Evolutionary conservation across 2,329 filamentous ascomycete genomes (phyloP).

Genomic region (Xylaria sp.): DNA sequence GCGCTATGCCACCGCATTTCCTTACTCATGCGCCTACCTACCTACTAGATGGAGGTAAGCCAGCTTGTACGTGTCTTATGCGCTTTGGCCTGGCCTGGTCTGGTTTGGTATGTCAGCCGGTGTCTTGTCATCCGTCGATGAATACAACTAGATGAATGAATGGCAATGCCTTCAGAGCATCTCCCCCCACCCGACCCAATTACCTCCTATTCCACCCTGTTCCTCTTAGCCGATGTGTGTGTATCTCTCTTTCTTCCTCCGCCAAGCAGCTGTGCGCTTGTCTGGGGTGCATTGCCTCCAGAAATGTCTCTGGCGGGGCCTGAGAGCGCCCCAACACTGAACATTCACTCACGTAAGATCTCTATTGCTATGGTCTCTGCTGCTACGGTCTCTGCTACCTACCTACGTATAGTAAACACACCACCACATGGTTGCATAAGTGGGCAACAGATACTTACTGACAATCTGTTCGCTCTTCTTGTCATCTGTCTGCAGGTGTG

Average conservation of each 20-base stretch:
- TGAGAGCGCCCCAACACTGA: no score
- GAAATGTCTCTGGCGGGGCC: background rate
- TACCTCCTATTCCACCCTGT: background rate
- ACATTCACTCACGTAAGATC: background rate
- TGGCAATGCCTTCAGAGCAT: background rate
- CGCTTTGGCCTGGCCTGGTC: slow-evolving; percentile 2
- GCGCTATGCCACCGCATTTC: background rate
- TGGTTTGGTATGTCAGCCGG: background rate
- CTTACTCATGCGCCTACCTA: background rate
- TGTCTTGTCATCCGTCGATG: background rate
- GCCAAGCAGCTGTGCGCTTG: background rate
- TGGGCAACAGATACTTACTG: no score
- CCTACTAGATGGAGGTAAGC: slow-evolving; percentile 10
- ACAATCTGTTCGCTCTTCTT: background rate
- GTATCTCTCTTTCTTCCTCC: no score
- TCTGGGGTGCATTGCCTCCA: background rate
- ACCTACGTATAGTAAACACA: background rate
- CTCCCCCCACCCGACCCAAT: background rate
- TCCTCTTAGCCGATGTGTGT: background rate
- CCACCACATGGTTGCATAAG: no score
- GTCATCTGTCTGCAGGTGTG: slow-evolving; percentile 10
- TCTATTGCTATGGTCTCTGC: background rate
- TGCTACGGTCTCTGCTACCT: background rate
- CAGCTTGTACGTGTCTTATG: background rate
- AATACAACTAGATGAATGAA: no score